These are phyloP conservation scores for Monosporascus sp. DNA, from an alignment of 2,329 filamentous ascomycete species.

Conservation along the genomic window DNA sequence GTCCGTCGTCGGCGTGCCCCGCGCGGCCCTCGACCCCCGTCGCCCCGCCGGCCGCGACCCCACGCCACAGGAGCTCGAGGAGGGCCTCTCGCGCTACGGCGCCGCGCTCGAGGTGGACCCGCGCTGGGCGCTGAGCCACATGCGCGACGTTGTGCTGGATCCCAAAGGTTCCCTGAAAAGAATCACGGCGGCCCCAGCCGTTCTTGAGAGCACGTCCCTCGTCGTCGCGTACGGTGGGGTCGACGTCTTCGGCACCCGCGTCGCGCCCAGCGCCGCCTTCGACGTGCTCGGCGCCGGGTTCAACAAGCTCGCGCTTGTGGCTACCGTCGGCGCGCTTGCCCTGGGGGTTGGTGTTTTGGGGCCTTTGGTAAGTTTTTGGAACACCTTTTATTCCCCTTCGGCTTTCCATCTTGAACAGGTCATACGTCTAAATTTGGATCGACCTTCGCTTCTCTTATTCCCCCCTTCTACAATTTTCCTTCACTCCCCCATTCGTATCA, in stretches of 20 bases:
- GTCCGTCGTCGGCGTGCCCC: constrained; percentile 73
- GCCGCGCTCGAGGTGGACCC: constrained; percentile 80
- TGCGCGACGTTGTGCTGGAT: constrained; percentile 57
- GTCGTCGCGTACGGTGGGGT: constrained; percentile 76
- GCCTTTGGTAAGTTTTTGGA: constrained; percentile 66
- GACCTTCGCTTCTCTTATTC: background rate
- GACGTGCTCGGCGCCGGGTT: constrained; percentile 92
- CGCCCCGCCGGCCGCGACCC: constrained; percentile 82
- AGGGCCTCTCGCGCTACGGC: constrained; percentile 72
- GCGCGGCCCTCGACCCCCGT: constrained; percentile 74
- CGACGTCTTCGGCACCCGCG: constrained; percentile 81
- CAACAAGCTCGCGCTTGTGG: constrained; percentile 78
- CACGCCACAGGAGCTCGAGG: constrained; percentile 71
- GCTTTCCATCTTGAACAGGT: too few relatives aligned
- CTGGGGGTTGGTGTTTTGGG: constrained; percentile 72
- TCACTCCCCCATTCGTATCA: background rate
- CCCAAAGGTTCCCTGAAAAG: constrained; percentile 54
- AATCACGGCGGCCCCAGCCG: constrained; percentile 69
- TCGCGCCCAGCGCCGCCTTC: constrained; percentile 84
- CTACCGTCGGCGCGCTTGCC: constrained; percentile 75
- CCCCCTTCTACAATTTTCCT: constrained; percentile 1
- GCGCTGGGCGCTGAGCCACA: constrained; percentile 72
- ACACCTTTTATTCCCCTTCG: too few relatives aligned
- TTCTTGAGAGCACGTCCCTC: constrained; percentile 87
- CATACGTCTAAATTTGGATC: too few relatives aligned